phyloP scores from a whole-genome alignment of 176 grass and related monocot genomes.

The Tillandsia leiboldiana region DNA sequence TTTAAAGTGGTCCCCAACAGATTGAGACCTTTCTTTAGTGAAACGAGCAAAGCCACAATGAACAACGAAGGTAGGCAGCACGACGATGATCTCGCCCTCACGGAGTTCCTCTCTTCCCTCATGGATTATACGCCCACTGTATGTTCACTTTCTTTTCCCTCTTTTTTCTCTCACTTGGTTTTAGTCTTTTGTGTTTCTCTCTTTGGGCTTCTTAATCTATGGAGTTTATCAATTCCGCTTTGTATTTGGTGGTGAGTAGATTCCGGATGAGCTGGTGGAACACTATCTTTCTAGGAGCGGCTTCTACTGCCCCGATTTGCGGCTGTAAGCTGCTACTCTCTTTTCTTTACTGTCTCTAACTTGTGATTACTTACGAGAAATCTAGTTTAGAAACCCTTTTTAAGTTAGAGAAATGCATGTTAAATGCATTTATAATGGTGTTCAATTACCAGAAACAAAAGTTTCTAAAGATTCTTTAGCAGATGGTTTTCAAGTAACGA shows the following conservation, averaged over 20 bases:
- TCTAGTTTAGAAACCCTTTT: background rate
- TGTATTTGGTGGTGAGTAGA: constrained; percentile 29
- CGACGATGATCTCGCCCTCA: constrained; percentile 71
- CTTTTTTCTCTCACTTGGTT: background rate
- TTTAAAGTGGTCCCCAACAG: no score
- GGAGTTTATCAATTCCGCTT: background rate
- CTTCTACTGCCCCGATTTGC: constrained; percentile 86
- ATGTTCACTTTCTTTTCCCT: background rate
- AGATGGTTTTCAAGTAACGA: no score
- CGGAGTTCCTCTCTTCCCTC: constrained; percentile 88
- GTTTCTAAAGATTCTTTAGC: no score
- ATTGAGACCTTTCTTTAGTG: no score
- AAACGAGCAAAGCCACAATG: background rate
- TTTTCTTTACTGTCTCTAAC: background rate
- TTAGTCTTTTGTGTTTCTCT: background rate
- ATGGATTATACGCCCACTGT: constrained; percentile 96
- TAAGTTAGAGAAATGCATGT: no score
- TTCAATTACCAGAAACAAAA: no score
- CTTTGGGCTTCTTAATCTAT: background rate
- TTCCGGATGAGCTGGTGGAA: constrained; percentile 97
- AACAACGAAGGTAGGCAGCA: constrained; percentile 43
- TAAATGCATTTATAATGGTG: no score
- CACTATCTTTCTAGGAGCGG: constrained; percentile 88
- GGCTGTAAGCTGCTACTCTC: constrained; percentile 45
- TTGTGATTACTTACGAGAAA: background rate